Conservation (phyloP, 176 grass and related monocot genomes). For the Leersia perrieri region DNA sequence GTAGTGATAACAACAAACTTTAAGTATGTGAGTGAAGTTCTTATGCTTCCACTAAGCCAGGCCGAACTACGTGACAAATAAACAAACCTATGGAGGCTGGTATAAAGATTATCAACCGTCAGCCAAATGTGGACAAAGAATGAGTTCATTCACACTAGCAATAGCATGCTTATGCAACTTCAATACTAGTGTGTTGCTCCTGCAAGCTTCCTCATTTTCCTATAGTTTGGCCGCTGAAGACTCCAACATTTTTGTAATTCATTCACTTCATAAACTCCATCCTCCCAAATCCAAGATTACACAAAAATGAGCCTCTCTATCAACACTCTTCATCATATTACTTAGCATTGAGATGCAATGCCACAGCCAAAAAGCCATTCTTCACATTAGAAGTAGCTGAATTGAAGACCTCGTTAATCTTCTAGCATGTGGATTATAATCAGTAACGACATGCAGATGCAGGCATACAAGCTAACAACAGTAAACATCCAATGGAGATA, state of each 20-base stretch:
- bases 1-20: neutral
- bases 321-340: neutral
- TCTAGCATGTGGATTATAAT: neutral
- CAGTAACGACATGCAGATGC: neutral
- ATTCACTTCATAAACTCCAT: neutral
- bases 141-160: neutral
- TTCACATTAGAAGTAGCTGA: neutral
- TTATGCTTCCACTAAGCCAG: neutral
- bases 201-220: neutral
- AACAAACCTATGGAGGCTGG: neutral
- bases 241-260: neutral
- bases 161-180: neutral
- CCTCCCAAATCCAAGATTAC: neutral
- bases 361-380: neutral
- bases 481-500: neutral
- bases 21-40: neutral
- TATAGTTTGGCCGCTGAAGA: neutral
- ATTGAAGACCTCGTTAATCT: neutral
- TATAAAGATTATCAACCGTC: neutral
- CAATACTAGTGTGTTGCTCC: neutral
- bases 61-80: neutral
- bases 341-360: neutral
- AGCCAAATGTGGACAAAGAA: neutral
- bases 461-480: neutral
- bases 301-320: neutral